These are phyloP conservation scores for Trichoderma afroharzianum DNA, from an alignment of 2,329 filamentous ascomycete species.

Conservation along the genomic window DNA sequence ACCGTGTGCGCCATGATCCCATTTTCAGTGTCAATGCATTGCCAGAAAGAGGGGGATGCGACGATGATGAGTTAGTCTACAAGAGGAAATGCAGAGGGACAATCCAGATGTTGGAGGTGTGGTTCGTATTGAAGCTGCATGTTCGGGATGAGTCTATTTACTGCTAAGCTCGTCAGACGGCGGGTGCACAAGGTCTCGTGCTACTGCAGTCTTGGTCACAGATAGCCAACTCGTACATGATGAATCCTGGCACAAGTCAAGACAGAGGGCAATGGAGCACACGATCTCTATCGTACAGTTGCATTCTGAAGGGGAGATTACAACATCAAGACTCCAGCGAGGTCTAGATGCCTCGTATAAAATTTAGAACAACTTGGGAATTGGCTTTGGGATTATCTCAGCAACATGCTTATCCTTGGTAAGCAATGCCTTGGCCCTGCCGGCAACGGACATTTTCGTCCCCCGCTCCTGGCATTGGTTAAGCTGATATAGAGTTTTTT, in stretches of 20 bases:
- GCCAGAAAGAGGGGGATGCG: background rate
- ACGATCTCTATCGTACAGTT: background rate
- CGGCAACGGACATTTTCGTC: background rate
- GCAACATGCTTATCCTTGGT: background rate
- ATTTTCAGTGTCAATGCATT: background rate
- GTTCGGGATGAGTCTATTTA: background rate
- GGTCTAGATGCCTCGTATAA: background rate
- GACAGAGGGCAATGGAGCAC: background rate
- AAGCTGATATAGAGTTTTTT: background rate
- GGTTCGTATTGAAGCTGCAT: background rate
- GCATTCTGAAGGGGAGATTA: background rate
- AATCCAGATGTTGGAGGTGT: background rate
- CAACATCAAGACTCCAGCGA: background rate
- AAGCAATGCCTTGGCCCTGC: background rate
- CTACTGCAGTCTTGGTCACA: background rate
- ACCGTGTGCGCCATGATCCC: background rate
- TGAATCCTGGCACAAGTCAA: background rate
- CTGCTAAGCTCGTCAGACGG: background rate
- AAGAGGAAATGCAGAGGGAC: background rate
- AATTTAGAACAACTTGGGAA: background rate
- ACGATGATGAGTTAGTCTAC: background rate
- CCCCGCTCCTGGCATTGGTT: background rate
- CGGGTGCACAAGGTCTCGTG: background rate
- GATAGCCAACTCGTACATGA: background rate
- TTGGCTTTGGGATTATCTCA: background rate